These are phyloP conservation scores for Pestalotiopsis sp. DNA, from an alignment of 2,329 filamentous ascomycete species.

Conservation along the genomic window DNA sequence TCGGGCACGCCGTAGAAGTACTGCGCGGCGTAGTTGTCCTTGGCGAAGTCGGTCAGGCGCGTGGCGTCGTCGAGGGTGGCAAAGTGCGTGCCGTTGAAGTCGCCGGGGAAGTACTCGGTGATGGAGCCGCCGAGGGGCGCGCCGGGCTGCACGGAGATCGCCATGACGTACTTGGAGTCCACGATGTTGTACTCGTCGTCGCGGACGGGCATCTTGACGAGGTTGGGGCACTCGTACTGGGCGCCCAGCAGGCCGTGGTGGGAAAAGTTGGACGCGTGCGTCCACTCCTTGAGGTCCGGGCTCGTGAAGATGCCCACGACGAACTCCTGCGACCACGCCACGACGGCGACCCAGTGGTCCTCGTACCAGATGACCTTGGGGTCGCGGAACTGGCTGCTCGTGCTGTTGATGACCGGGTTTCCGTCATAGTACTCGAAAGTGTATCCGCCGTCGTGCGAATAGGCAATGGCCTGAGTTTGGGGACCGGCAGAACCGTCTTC, in stretches of 20 bases:
- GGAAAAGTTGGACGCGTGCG: constrained; percentile 59
- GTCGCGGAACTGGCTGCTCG: constrained; percentile 62
- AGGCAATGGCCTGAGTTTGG: constrained; percentile 63
- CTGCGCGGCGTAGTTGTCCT: constrained; percentile 60
- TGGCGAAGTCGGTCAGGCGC: constrained; percentile 47
- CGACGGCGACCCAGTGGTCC: constrained; percentile 58
- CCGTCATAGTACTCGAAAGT: constrained; percentile 60
- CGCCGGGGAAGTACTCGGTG: constrained; percentile 58
- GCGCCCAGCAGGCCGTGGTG: constrained; percentile 52
- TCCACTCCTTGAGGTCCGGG: constrained; percentile 61
- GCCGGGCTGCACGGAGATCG: constrained; percentile 59
- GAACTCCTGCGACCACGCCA: constrained; percentile 58
- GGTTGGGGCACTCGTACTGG: constrained; percentile 67
- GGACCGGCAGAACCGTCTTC: constrained; percentile 37
- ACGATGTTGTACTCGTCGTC: constrained; percentile 26
- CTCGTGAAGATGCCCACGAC: constrained; percentile 64
- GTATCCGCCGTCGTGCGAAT: constrained; percentile 63
- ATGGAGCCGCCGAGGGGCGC: constrained; percentile 58
- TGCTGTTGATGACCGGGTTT: constrained; percentile 63
- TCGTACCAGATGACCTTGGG: constrained; percentile 66
- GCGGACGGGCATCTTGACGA: constrained; percentile 56
- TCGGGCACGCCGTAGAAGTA: constrained; percentile 52
- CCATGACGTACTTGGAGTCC: constrained; percentile 46
- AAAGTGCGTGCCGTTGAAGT: constrained; percentile 68
- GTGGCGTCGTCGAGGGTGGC: constrained; percentile 42